phyloP scores from a whole-genome alignment of 257 asterid species.

The Nyctanthes arbortristis region DNA sequence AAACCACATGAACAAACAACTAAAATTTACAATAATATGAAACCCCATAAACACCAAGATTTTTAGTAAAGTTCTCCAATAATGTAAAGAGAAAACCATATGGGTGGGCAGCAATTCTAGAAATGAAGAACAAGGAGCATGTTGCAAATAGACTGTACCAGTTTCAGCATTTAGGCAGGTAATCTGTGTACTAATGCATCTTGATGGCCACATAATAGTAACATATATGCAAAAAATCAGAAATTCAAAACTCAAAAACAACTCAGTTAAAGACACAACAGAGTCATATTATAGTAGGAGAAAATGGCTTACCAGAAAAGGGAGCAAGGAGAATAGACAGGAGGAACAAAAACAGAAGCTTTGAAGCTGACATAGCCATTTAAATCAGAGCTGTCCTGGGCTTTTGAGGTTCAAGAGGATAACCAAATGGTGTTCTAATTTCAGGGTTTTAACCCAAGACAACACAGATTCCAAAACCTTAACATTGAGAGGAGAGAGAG shows the following conservation, averaged over 20 bases:
- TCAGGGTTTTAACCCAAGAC: conserved; percentile 14
- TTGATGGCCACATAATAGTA: too few relatives aligned
- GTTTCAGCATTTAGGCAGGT: too few relatives aligned
- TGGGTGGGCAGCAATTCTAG: too few relatives aligned
- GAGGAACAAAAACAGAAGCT: conserved; percentile 36
- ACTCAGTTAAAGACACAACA: neutral
- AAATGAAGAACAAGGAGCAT: too few relatives aligned
- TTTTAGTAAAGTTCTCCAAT: neutral
- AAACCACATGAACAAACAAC: neutral
- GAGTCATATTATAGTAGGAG: too few relatives aligned
- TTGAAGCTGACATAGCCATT: conserved; percentile 49
- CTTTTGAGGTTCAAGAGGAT: conserved; percentile 18
- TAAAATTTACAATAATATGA: too few relatives aligned
- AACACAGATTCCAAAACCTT: conserved; percentile 26
- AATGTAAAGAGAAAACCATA: neutral
- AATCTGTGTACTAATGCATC: too few relatives aligned
- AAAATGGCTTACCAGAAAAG: conserved; percentile 47
- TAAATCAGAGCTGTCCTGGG: conserved; percentile 13
- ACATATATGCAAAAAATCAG: too few relatives aligned
- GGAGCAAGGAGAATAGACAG: conserved; percentile 32
- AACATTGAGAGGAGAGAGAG: conserved; percentile 21
- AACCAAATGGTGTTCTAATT: conserved; percentile 23
- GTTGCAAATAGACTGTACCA: too few relatives aligned
- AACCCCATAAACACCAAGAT: neutral
- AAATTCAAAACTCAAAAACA: neutral